Percentiles rank a stretch among this genome's conserved stretches.
Conservation (phyloP, 495 filamentous ascomycete genomes). For the Xylaria bambusicola region DNA sequence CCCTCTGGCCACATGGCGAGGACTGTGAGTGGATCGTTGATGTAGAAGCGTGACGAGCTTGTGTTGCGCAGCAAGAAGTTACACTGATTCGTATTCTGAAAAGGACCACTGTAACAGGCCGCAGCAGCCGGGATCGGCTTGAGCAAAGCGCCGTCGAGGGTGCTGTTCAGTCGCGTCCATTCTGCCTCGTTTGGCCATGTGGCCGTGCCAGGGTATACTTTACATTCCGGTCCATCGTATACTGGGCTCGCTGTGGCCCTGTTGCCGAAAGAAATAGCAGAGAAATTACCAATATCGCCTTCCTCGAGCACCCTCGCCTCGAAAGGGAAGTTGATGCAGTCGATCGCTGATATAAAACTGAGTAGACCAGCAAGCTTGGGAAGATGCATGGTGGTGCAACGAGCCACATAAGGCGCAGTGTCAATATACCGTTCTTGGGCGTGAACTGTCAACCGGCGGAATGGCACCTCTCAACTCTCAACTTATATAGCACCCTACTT, state of each 20-base stretch:
- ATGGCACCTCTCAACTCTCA: not conserved
- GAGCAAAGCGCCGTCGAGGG: conserved; percentile 50
- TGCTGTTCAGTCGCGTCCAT: conserved; percentile 49
- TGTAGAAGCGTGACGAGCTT: conserved; percentile 33
- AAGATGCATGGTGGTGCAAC: conserved; percentile 11
- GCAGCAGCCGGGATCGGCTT: conserved; percentile 53
- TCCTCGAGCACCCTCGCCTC: conserved; percentile 39
- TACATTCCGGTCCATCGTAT: conserved; percentile 40
- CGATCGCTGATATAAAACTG: conserved; percentile 7
- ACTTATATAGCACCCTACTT: conserved; percentile 2
- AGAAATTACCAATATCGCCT: conserved; percentile 31
- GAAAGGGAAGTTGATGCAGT: conserved; percentile 36
- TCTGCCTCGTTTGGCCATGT: conserved; percentile 47
- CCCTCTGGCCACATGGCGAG: conserved; percentile 44
- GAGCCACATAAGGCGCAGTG: not conserved
- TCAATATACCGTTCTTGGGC: not conserved
- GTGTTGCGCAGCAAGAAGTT: conserved; percentile 27
- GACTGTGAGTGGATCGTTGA: conserved; percentile 39
- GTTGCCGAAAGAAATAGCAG: conserved; percentile 35
- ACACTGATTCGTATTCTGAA: conserved; percentile 48
- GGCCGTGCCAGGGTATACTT: conserved; percentile 47
- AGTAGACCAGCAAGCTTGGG: conserved; percentile 9
- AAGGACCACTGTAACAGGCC: conserved; percentile 52
- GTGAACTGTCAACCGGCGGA: not conserved
- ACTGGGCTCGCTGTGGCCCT: conserved; percentile 7